Evolutionary conservation across 306 rosid genomes (phyloP).

Genomic region (Trifolium subterraneum): DNA sequence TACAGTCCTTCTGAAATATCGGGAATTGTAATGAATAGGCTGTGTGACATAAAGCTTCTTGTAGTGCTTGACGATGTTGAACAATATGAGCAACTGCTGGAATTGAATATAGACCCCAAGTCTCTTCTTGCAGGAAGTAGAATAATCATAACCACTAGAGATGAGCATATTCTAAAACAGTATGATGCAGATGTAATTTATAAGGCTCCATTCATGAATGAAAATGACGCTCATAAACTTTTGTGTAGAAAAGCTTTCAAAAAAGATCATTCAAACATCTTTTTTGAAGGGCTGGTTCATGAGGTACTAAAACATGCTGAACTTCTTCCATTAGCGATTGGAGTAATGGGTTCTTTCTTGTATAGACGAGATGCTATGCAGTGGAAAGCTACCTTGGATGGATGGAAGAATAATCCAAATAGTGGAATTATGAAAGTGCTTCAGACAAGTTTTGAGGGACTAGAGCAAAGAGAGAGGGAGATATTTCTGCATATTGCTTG

Average conservation of each 20-base stretch:
- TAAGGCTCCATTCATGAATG: background rate
- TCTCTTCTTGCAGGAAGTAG: background rate
- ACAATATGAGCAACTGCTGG: background rate
- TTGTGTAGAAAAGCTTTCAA: constrained; percentile 10
- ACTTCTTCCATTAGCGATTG: constrained; percentile 18
- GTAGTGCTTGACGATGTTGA: constrained; percentile 17
- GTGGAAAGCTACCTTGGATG: constrained; percentile 30
- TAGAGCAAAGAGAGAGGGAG: background rate
- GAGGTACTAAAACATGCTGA: constrained; percentile 17
- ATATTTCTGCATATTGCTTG: constrained; percentile 20
- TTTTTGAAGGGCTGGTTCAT: background rate
- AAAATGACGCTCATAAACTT: background rate
- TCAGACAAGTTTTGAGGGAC: background rate
- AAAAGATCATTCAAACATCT: background rate
- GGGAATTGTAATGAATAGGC: background rate
- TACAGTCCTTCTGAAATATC: background rate
- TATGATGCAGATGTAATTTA: background rate
- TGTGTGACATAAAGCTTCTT: background rate
- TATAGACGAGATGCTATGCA: background rate
- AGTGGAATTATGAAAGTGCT: constrained; percentile 1
- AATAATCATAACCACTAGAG: constrained; percentile 13
- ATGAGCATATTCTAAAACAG: background rate
- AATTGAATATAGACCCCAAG: background rate
- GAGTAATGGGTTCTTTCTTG: constrained; percentile 2
- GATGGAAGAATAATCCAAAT: background rate